Conservation (phyloP, 768 basidiomycete species). For the Lactifluus piperatus region DNA sequence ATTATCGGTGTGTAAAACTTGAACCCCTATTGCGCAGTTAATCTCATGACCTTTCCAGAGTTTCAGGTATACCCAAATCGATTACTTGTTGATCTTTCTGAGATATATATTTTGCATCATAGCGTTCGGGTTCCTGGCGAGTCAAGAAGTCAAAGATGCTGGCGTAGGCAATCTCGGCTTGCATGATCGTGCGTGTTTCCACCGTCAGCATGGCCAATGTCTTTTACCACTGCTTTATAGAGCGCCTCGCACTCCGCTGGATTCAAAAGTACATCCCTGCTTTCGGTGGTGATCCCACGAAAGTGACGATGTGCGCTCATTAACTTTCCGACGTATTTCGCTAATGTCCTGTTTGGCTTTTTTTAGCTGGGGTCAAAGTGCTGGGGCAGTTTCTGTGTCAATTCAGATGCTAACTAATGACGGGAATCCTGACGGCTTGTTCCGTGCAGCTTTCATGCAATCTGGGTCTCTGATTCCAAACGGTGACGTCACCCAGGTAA, state of each 20-base stretch:
- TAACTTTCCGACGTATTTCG: neutral
- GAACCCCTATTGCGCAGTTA: too few species aligned
- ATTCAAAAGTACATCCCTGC: slow-evolving; percentile 51
- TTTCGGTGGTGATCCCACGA: slow-evolving; percentile 56
- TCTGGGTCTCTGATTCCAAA: slow-evolving; percentile 31
- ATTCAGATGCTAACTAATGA: slow-evolving; percentile 36
- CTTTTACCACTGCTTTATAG: slow-evolving; percentile 26
- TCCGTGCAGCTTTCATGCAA: too few species aligned
- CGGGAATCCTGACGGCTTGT: slow-evolving; percentile 31
- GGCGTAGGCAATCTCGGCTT: too few species aligned
- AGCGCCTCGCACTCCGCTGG: slow-evolving; percentile 53
- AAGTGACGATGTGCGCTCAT: slow-evolving; percentile 43
- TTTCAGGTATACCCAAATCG: too few species aligned
- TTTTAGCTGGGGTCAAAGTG: slow-evolving; percentile 28
- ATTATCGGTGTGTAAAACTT: too few species aligned
- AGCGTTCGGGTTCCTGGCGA: too few species aligned
- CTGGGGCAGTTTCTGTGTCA: slow-evolving; percentile 41
- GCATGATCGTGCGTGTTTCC: slow-evolving; percentile 36
- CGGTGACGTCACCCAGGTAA: slow-evolving; percentile 25
- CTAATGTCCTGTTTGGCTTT: neutral
- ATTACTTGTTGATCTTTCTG: too few species aligned
- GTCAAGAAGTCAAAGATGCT: too few species aligned
- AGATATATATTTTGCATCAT: too few species aligned
- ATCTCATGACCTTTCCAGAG: too few species aligned
- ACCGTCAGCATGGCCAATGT: neutral